A percentile compares a stretch with the other conserved stretches of the same genome.
Conservation (phyloP, 495 filamentous ascomycete genomes). For the Penicillium cinerascens region DNA sequence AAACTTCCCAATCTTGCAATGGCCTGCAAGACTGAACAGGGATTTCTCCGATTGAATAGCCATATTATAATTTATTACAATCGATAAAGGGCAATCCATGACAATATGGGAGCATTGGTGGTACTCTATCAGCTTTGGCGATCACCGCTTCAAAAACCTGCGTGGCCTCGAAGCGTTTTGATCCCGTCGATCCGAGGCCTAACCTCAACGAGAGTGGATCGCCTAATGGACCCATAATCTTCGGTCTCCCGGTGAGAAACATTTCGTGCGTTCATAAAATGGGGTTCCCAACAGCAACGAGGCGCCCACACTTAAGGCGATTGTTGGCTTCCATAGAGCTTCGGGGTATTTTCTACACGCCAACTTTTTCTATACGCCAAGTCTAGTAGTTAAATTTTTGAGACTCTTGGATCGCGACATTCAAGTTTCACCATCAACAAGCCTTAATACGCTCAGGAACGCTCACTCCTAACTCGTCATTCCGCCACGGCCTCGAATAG, state of each 20-base stretch:
- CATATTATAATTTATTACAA: no score
- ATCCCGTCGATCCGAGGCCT: not conserved
- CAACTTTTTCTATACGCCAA: not conserved
- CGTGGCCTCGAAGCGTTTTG: not conserved
- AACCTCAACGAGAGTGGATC: not conserved
- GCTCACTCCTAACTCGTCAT: not conserved
- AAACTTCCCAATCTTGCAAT: no score
- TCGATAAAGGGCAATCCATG: no score
- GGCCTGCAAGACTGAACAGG: no score
- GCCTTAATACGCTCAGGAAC: not conserved
- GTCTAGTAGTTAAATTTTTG: not conserved
- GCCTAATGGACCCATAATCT: not conserved
- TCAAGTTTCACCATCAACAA: not conserved
- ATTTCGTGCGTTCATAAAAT: not conserved
- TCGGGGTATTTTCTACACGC: not conserved
- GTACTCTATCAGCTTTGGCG: not conserved
- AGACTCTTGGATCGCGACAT: not conserved
- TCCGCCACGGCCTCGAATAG: not conserved
- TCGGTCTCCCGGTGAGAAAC: not conserved
- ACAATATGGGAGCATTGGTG: no score
- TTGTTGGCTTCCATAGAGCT: not conserved
- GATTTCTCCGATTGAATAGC: no score
- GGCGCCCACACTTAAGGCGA: not conserved
- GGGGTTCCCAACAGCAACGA: not conserved
- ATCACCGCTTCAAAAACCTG: not conserved